Evolutionary conservation across 805 yeast genomes (phyloP).

Genomic region (Vanderwaltozyma yarrowii): DNA sequence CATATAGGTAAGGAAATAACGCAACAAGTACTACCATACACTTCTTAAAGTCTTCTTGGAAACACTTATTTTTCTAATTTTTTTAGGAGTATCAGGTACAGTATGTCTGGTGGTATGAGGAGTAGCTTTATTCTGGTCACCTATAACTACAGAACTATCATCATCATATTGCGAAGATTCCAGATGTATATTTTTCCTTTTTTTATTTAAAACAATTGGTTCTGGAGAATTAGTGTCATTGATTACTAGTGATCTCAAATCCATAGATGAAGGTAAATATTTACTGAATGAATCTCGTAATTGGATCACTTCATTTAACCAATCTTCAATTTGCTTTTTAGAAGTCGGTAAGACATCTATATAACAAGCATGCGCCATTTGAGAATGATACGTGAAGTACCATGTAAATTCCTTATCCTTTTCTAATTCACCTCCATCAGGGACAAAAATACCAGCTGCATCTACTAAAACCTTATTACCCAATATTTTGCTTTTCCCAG

Average conservation of each 20-base stretch:
- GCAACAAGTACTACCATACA: constrained; percentile 21
- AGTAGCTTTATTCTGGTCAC: background rate
- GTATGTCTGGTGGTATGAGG: background rate
- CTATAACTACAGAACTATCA: constrained; percentile 2
- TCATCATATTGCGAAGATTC: constrained; percentile 12
- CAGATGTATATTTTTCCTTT: constrained; percentile 16
- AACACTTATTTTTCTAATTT: constrained; percentile 25
- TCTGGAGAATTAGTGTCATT: constrained; percentile 10
- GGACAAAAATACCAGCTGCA: constrained; percentile 10
- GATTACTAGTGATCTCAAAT: constrained; percentile 13
- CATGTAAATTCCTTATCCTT: constrained; percentile 6
- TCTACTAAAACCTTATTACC: constrained; percentile 15
- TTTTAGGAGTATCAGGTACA: constrained; percentile 9
- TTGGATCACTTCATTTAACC: constrained; percentile 13
- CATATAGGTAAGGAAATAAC: too few species aligned
- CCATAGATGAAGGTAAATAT: constrained; percentile 10
- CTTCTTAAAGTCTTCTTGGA: constrained; percentile 26
- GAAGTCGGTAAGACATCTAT: constrained; percentile 12
- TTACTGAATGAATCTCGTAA: constrained; percentile 3
- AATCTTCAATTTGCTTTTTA: constrained; percentile 11
- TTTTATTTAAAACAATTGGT: constrained; percentile 6
- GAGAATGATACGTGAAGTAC: constrained; percentile 13
- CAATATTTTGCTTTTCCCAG: background rate
- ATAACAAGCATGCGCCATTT: constrained; percentile 14
- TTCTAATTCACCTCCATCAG: constrained; percentile 7